Evolutionary conservation across 1,139 yeast species (phyloP).

Genomic region (Debaryomyces coudertii): DNA sequence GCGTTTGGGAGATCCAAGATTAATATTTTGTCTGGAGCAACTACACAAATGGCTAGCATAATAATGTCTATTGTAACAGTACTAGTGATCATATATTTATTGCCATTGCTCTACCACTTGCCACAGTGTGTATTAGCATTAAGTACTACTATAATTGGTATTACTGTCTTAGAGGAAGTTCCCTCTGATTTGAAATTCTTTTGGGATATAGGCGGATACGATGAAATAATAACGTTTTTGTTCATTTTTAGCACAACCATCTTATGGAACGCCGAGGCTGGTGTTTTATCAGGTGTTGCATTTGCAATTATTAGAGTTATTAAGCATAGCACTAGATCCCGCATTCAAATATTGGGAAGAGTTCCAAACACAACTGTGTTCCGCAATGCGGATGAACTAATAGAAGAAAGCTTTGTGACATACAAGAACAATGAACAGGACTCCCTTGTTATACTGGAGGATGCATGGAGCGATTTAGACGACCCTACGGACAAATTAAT

Average conservation of each 20-base stretch:
- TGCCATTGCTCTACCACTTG: conserved; percentile 30
- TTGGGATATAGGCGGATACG: conserved; percentile 35
- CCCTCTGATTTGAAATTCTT: conserved; percentile 35
- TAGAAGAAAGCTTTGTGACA: conserved; percentile 34
- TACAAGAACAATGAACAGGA: conserved; percentile 15
- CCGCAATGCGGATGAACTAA: conserved; percentile 39
- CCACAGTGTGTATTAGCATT: conserved; percentile 40
- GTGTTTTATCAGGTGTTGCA: conserved; percentile 33
- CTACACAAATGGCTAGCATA: conserved; percentile 35
- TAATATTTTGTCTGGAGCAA: conserved; percentile 37
- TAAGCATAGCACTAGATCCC: conserved; percentile 32
- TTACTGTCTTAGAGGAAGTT: conserved; percentile 37
- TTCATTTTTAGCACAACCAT: conserved; percentile 29
- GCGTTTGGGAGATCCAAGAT: conserved; percentile 43
- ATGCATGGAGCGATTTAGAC: conserved; percentile 10
- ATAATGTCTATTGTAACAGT: conserved; percentile 30
- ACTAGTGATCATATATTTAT: conserved; percentile 27
- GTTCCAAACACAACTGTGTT: conserved; percentile 35
- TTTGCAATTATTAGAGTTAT: conserved; percentile 33
- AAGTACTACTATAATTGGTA: conserved; percentile 40
- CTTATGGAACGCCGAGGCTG: conserved; percentile 39
- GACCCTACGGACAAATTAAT: conserved; percentile 15
- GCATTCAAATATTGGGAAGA: conserved; percentile 38
- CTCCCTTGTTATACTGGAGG: not conserved
- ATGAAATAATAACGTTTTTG: conserved; percentile 30